A percentile compares a stretch with the other conserved stretches of the same genome.
These are phyloP conservation scores for Boechera retrofracta DNA, from an alignment of 345 rosid species.

Conservation along the genomic window DNA sequence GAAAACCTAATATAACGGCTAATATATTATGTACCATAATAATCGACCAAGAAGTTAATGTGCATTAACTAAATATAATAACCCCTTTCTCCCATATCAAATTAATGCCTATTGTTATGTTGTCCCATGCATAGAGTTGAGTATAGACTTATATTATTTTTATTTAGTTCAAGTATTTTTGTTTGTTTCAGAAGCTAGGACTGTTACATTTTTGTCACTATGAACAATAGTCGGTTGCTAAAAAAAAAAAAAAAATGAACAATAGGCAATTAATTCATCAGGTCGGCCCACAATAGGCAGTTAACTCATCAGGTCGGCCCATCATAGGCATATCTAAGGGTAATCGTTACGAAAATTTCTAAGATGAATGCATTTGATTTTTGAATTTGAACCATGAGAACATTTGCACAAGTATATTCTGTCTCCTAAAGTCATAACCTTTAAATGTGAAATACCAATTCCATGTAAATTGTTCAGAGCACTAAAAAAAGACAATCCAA, in stretches of 20 bases:
- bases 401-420: slow-evolving; percentile 14
- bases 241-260: too few species aligned
- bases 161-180: too few species aligned
- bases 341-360: background rate
- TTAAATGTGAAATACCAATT: background rate
- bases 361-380: background rate
- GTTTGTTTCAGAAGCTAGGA: too few species aligned
- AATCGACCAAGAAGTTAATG: slow-evolving; percentile 22
- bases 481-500: background rate
- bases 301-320: background rate
- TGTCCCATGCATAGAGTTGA: too few species aligned
- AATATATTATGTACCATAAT: slow-evolving; percentile 9
- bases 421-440: background rate
- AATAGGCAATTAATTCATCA: background rate
- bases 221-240: background rate
- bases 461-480: background rate
- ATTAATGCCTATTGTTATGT: too few species aligned
- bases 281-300: background rate
- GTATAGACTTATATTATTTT: too few species aligned
- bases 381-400: slow-evolving; percentile 16
- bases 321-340: background rate
- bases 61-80: background rate
- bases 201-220: background rate
- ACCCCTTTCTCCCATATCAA: too few species aligned
- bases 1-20: slow-evolving; percentile 36